Evolutionary conservation across 345 rosid genomes (phyloP), one percentile per base, ranked within the genome.

Genomic region (Murraya paniculata): DNA sequence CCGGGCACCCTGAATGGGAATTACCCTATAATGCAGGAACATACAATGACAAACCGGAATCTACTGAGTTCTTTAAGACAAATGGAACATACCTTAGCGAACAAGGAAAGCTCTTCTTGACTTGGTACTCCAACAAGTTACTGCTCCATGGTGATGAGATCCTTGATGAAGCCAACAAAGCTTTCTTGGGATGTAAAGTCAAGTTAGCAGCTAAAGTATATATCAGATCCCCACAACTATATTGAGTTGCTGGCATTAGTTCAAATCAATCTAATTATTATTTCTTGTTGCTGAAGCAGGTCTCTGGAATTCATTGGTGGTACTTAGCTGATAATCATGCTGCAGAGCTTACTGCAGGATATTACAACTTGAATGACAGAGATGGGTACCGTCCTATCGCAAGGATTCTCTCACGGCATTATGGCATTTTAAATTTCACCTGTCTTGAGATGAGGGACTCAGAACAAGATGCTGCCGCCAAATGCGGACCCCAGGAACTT

Each of bases 261-360:
- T 68, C 33, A 16, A n/a, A 67, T 73, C 36, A 39, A 8, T 69
- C 2, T 39, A 24, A 27, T 66, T 65, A 64, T 13, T 21, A 64
- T 13, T 24, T 73, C 74, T 57, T 53, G 31, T 53, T 76, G 14
- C 16, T 59, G 71, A 81, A 70, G 64, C 81, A 93, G 97, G 92
- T 92, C 28, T 87, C 98, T n/a, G 95, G 97, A 59, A 90, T 92
- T 53, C 97, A 93, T 59, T 95, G 98, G 98, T 91, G 98, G 98
- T 95, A 92, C 75, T 86, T 88, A 69, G 56, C 85, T 61, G 81
- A 83, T 9, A 90, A 86, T 78, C 98, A 95, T 77, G 98, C 97
- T 10, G 92, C 98, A 27, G 98, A 95, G 80, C 96, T 93, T 67
- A 90, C 97, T 38, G 87, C 97, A 31, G 98, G 98, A 69, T 89